phyloP scores from a whole-genome alignment of 257 asterid genomes.

The Verbena officinalis region DNA sequence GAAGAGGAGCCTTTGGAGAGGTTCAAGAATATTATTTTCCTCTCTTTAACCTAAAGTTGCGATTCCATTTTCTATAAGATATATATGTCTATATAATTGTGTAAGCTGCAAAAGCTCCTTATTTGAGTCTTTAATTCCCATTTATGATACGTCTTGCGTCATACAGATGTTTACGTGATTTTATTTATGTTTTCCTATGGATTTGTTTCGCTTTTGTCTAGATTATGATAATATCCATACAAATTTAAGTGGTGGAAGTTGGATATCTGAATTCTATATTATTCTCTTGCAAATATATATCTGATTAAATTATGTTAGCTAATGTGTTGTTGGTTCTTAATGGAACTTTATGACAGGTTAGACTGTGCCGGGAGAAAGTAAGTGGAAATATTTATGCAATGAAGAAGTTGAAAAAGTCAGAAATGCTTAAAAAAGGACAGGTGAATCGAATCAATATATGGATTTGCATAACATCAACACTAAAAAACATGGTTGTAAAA shows the following conservation, averaged over 20 bases:
- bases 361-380: slow-evolving; percentile 65
- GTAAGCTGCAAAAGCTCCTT: too few relatives aligned
- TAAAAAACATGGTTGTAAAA: not conserved
- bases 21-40: slow-evolving; percentile 38
- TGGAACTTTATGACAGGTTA: slow-evolving; percentile 50
- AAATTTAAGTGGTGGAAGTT: not conserved
- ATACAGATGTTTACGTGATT: not conserved
- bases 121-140: not conserved
- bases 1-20: slow-evolving; percentile 94
- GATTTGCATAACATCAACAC: not conserved
- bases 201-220: not conserved
- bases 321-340: slow-evolving; percentile 20
- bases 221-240: not conserved
- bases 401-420: slow-evolving; percentile 81
- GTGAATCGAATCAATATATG: slow-evolving; percentile 32
- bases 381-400: slow-evolving; percentile 70
- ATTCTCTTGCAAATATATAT: not conserved
- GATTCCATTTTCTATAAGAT: not conserved
- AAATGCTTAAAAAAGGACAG: slow-evolving; percentile 82
- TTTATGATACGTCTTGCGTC: not conserved
- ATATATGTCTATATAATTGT: not conserved
- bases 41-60: slow-evolving; percentile 1
- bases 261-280: not conserved
- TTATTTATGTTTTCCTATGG: not conserved
- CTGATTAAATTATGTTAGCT: not conserved